Conservation (phyloP, 2,329 filamentous ascomycete species). For the Stylonectria norvegica region DNA sequence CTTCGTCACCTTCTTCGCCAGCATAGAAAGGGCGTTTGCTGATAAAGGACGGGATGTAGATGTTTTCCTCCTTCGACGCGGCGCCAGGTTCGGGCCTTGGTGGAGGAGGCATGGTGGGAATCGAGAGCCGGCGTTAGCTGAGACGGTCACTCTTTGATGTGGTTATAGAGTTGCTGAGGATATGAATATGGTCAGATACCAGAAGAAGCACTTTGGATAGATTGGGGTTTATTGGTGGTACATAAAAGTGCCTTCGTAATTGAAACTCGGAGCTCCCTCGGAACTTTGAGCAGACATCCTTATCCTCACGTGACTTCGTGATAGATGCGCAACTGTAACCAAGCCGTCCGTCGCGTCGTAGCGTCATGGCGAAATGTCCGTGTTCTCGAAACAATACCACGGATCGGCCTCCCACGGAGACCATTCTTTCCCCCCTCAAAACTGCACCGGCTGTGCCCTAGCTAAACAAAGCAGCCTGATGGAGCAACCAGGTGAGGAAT, state of each 20-base stretch:
- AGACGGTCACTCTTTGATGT: no score
- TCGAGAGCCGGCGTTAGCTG: no score
- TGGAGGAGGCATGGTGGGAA: conserved; percentile 31
- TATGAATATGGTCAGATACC: no score
- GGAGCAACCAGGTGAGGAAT: conserved; percentile 17
- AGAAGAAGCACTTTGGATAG: no score
- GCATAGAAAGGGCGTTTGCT: conserved; percentile 97
- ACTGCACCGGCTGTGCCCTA: neutral
- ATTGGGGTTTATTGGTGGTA: no score
- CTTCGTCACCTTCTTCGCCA: conserved; percentile 70
- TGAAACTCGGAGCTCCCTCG: no score
- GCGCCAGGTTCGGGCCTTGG: conserved; percentile 35
- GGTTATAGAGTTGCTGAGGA: no score
- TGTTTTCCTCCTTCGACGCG: conserved; percentile 81
- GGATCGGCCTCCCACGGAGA: neutral
- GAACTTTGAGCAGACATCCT: no score
- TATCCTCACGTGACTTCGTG: conserved; percentile 31
- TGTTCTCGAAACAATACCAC: no score
- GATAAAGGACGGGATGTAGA: conserved; percentile 98
- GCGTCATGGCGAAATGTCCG: no score
- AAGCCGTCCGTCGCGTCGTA: no score
- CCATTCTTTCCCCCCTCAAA: neutral
- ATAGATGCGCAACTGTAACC: conserved; percentile 1
- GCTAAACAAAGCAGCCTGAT: conserved; percentile 15
- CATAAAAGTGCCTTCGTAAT: no score